Evolutionary conservation across 495 filamentous ascomycete genomes (phyloP).

Genomic region (Aspergillus panamensis): DNA sequence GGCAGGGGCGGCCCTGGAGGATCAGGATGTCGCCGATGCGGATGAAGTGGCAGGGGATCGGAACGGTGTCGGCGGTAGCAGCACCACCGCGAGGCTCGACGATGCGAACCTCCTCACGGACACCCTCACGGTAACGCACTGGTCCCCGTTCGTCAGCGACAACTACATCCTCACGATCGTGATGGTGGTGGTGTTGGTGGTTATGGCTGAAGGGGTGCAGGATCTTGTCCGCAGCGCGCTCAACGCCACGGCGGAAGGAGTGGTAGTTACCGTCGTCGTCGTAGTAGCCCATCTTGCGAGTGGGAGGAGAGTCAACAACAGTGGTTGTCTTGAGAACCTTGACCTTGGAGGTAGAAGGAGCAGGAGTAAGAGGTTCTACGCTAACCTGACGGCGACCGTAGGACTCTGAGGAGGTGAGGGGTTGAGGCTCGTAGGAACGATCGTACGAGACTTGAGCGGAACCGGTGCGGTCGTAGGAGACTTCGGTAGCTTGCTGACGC

Average conservation of each 20-base stretch:
- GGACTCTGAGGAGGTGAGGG: conserved; percentile 31
- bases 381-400: conserved; percentile 40
- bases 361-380: conserved; percentile 49
- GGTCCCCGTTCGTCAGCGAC: conserved; percentile 45
- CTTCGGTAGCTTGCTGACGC: conserved; percentile 17
- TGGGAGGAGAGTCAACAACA: conserved; percentile 45
- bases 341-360: conserved; percentile 31
- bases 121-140: conserved; percentile 39
- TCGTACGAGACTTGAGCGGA: conserved; percentile 20
- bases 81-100: conserved; percentile 49
- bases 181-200: conserved; percentile 23
- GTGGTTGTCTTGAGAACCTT: conserved; percentile 40
- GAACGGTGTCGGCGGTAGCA: conserved; percentile 74
- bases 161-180: conserved; percentile 51
- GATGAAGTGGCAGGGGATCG: conserved; percentile 98
- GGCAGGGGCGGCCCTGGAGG: conserved; percentile 98
- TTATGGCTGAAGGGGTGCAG: conserved; percentile 63
- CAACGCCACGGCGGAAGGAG: conserved; percentile 83
- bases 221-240: conserved; percentile 78
- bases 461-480: conserved; percentile 17
- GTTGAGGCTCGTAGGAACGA: conserved; percentile 24
- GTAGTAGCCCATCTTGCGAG: conserved; percentile 96
- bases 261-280: conserved; percentile 97
- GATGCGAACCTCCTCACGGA: conserved; percentile 50
- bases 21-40: conserved; percentile 98